Conservation (phyloP, 345 rosid species). For the Melaleuca quinquenervia region DNA sequence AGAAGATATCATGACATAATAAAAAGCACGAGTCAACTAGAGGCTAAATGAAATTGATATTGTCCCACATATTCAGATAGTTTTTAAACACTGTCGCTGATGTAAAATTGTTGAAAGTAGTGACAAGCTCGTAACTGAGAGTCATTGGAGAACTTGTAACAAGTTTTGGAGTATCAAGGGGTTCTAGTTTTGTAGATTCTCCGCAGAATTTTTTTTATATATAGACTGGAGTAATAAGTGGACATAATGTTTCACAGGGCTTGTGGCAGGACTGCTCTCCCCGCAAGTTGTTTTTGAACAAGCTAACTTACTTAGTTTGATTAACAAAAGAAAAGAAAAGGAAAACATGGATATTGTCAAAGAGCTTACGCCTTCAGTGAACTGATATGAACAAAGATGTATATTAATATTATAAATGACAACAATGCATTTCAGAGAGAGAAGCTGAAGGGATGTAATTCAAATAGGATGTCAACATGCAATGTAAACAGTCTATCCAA, state of each 20-base stretch:
- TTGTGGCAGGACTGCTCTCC: not conserved
- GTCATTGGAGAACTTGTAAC: not conserved
- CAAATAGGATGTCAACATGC: not conserved
- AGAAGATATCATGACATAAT: not conserved
- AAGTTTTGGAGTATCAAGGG: not conserved
- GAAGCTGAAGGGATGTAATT: not conserved
- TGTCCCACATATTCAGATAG: not conserved
- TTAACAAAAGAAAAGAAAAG: not conserved
- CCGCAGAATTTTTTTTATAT: not conserved
- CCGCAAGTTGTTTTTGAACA: not conserved
- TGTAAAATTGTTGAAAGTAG: not conserved
- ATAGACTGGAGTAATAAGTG: not conserved
- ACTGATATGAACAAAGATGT: not conserved
- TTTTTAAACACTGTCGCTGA: not conserved
- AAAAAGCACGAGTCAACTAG: not conserved
- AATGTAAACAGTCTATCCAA: not conserved
- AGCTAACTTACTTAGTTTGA: not conserved
- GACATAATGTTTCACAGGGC: not conserved
- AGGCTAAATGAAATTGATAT: not conserved
- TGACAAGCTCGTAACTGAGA: not conserved
- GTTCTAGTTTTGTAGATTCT: not conserved
- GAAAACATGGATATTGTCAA: not conserved
- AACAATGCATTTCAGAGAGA: not conserved
- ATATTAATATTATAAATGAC: not conserved
- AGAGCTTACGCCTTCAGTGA: not conserved